Evolutionary conservation across 2,329 filamentous ascomycete species (phyloP).

Genomic region (Aspergillus eucalypticola): DNA sequence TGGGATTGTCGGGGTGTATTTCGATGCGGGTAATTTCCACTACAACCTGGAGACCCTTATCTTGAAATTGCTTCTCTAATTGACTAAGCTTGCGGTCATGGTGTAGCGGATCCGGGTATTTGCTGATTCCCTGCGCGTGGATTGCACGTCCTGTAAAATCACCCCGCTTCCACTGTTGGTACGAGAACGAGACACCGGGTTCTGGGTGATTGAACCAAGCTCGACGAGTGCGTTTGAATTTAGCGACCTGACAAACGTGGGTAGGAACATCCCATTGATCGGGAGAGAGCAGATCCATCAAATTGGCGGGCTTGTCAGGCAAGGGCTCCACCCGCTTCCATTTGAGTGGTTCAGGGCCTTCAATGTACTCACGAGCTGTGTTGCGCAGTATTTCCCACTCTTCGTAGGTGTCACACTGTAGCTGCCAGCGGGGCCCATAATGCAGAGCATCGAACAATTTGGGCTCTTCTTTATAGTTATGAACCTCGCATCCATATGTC

Average conservation of each 20-base stretch:
- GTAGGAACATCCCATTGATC: background rate
- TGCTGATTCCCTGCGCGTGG: background rate
- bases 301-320: background rate
- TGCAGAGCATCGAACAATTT: background rate
- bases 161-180: background rate
- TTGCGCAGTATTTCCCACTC: background rate
- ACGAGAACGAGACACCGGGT: background rate
- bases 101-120: background rate
- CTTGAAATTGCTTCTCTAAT: background rate
- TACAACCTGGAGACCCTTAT: background rate
- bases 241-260: background rate
- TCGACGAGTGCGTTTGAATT: background rate
- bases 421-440: background rate
- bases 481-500: conserved; percentile 7
- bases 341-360: background rate
- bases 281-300: background rate
- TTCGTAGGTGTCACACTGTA: background rate
- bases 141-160: background rate
- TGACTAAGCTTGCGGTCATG: background rate
- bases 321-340: background rate
- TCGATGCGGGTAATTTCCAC: background rate
- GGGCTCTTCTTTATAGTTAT: background rate
- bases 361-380: background rate
- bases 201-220: background rate
- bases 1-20: background rate